Percentiles rank a stretch among this genome's conserved stretches.
phyloP scores from a whole-genome alignment of 768 basidiomycete genomes.

The Collybia nuda region DNA sequence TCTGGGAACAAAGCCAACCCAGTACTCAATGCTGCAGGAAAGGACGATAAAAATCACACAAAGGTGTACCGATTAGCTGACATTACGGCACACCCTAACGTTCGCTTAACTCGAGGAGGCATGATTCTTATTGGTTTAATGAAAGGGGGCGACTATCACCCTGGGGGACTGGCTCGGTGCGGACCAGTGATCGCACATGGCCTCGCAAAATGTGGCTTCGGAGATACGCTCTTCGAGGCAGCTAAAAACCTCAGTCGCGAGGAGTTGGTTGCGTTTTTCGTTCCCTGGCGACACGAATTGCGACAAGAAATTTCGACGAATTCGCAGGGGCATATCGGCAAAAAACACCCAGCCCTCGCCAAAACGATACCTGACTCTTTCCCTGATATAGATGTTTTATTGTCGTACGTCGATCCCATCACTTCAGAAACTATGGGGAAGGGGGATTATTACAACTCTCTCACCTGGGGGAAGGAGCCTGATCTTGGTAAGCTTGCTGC shows the following conservation, averaged over 20 bases:
- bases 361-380: conserved; percentile 64
- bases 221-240: conserved; percentile 66
- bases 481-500: conserved; percentile 71
- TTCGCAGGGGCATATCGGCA: conserved; percentile 57
- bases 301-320: conserved; percentile 69
- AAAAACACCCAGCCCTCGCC: conserved; percentile 66
- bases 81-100: conserved; percentile 38
- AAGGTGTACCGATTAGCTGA: conserved; percentile 40
- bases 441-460: conserved; percentile 29
- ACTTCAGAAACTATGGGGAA: conserved; percentile 64
- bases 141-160: conserved; percentile 90
- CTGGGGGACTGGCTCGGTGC: conserved; percentile 65
- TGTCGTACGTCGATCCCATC: conserved; percentile 77
- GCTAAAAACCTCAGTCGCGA: conserved; percentile 44
- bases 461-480: conserved; percentile 58
- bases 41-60: conserved; percentile 73
- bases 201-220: conserved; percentile 80
- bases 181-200: conserved; percentile 73
- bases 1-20: conserved; percentile 70
- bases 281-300: conserved; percentile 62
- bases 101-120: conserved; percentile 63
- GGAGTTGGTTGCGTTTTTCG: conserved; percentile 52
- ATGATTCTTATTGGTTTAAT: conserved; percentile 82
- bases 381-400: conserved; percentile 70
- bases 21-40: conserved; percentile 62